Evolutionary conservation across 208 protist genomes (phyloP), one percentile per base, ranked within the genome.

Genomic region (Balamuthia mandrillaris): DNA sequence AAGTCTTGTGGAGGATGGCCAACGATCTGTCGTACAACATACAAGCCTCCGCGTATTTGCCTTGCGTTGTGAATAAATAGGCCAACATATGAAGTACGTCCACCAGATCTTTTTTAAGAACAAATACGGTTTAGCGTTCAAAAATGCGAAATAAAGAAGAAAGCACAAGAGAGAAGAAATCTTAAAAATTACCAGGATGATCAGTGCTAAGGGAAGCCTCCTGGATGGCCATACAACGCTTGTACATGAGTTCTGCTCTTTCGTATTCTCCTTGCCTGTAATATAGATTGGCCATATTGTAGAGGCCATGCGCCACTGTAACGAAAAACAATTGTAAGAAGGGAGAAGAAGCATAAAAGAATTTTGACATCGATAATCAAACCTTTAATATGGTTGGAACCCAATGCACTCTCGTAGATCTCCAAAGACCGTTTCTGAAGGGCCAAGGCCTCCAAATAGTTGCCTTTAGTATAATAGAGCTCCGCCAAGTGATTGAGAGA

Each of bases 191-290:
- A 84, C 77, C 77, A 16, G 77, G 77, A n/a, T 84, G 77, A 45
- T 84, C 41, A 3, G 42, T 39, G 35, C 77, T 58, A 3, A 84
- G 77, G 24, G 56, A 70, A 31, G 65, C 24, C 44, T 84, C 56
- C 56, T 84, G 65, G 52, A 84, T 84, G 4, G 52, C 77, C 18
- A 84, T 70, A 9, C 56, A 44, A 1, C 77, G 77, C 44, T 84
- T 68, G 77, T 84, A 84, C 39, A 84, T 60, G 24, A 60, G 24
- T 27, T 84, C 56, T 1, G 77, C 77, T n/a, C 45, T 84, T 31
- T 84, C 77, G 56, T 84, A 84, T 24, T 84, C 77, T 1, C 77
- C 77, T 42, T 84, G 77, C 0, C 77, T 51, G 16, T 84, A 84
- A 39, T 42, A 42, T 9, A 84, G 42, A 35, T 84, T 84, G 60